A percentile compares a stretch with the other conserved stretches of the same genome.
Conservation (phyloP, 345 rosid species). For the Ailanthus altissimus region DNA sequence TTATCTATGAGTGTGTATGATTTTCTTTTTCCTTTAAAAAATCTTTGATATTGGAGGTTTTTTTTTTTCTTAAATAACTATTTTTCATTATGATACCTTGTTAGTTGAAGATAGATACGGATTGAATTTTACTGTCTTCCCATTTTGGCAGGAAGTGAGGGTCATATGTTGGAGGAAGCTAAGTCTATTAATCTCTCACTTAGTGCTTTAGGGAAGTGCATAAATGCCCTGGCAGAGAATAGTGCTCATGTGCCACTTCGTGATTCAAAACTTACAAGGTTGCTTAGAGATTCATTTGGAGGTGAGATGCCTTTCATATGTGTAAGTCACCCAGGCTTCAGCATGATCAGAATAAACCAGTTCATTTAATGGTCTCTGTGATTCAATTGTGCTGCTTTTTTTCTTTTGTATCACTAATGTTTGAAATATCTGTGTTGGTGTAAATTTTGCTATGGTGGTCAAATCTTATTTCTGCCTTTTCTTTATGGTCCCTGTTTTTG, state of each 20-base stretch:
- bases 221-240: slow-evolving; percentile 86
- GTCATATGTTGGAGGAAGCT: slow-evolving; percentile 89
- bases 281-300: slow-evolving; percentile 88
- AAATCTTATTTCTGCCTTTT: slow-evolving; percentile 5
- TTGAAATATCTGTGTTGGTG: background rate
- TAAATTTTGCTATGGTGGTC: slow-evolving; percentile 15
- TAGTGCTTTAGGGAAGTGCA: slow-evolving; percentile 91
- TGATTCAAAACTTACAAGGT: slow-evolving; percentile 87
- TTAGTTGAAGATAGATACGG: background rate
- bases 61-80: background rate
- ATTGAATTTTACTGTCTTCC: slow-evolving; percentile 17
- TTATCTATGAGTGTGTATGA: background rate
- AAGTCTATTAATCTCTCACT: slow-evolving; percentile 88
- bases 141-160: slow-evolving; percentile 71
- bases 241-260: slow-evolving; percentile 85
- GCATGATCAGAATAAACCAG: slow-evolving; percentile 14
- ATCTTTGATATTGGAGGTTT: background rate
- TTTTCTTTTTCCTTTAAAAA: background rate
- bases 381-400: background rate
- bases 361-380: background rate
- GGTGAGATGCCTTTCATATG: slow-evolving; percentile 48
- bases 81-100: slow-evolving; percentile 2
- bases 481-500: background rate
- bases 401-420: slow-evolving; percentile 8
- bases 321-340: slow-evolving; percentile 12